phyloP scores from a whole-genome alignment of 2,329 filamentous ascomycete species.

The Pseudogymnoascus sp. region DNA sequence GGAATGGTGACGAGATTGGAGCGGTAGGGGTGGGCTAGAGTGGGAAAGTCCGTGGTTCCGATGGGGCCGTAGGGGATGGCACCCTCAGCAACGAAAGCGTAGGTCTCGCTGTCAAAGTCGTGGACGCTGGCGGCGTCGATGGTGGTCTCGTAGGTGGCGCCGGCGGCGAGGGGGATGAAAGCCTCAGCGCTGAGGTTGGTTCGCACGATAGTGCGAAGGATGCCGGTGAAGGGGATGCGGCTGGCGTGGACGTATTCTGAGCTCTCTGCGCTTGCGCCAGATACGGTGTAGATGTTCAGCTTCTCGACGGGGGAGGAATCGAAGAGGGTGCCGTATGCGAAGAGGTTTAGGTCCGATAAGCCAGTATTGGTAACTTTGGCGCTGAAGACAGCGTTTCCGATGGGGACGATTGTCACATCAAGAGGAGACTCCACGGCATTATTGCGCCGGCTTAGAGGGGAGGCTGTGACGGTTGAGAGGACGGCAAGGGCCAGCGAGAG shows the following conservation, averaged over 20 bases:
- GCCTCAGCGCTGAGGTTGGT: slow-evolving; percentile 28
- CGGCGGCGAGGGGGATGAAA: slow-evolving; percentile 34
- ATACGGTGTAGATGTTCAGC: slow-evolving; percentile 25
- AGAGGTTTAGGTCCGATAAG: slow-evolving; percentile 29
- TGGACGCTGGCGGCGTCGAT: slow-evolving; percentile 38
- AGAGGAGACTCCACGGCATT: slow-evolving; percentile 20
- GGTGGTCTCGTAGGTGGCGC: slow-evolving; percentile 34
- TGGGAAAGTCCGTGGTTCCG: slow-evolving; percentile 44
- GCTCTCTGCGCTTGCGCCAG: neutral
- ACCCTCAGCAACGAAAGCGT: slow-evolving; percentile 48
- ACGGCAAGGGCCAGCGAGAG: slow-evolving; percentile 13
- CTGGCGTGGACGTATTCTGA: neutral
- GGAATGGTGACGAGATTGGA: slow-evolving; percentile 50
- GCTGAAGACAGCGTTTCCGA: slow-evolving; percentile 32
- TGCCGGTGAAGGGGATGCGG: slow-evolving; percentile 34
- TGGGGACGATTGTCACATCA: slow-evolving; percentile 21
- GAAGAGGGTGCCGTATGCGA: slow-evolving; percentile 34
- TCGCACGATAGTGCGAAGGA: slow-evolving; percentile 32
- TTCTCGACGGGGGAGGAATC: slow-evolving; percentile 35
- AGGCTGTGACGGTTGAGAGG: slow-evolving; percentile 13
- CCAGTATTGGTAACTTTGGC: slow-evolving; percentile 35
- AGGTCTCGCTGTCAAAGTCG: slow-evolving; percentile 40
- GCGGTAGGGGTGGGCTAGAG: slow-evolving; percentile 43
- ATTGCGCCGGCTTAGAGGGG: slow-evolving; percentile 23
- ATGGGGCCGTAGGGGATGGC: slow-evolving; percentile 46